Conservation (phyloP, 1,284 basidiomycete genomes). For the Sphagnurus paluster region DNA sequence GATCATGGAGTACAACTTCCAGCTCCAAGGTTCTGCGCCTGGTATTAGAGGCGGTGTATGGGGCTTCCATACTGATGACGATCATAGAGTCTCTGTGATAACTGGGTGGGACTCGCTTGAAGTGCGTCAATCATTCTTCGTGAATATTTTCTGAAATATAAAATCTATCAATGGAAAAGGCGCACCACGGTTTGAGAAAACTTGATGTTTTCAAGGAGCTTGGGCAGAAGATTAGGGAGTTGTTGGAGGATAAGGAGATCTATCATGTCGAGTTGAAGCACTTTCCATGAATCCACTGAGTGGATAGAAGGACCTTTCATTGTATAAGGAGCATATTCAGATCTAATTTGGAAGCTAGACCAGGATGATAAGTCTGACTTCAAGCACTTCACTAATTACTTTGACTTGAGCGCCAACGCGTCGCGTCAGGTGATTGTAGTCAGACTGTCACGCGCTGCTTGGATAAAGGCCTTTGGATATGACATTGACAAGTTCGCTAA, state of each 20-base stretch:
- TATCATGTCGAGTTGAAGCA: neutral
- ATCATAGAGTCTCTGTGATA: neutral
- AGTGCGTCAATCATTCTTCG: neutral
- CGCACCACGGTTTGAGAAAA: neutral
- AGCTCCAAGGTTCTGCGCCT: neutral
- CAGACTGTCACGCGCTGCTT: too few relatives aligned
- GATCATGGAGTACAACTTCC: neutral
- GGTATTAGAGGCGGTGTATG: too few relatives aligned
- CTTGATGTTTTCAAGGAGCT: neutral
- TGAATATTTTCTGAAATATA: neutral
- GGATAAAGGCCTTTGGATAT: too few relatives aligned
- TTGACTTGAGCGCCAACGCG: too few relatives aligned
- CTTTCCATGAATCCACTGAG: neutral
- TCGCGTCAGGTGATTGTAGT: too few relatives aligned
- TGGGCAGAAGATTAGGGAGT: neutral
- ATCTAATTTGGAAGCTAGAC: too few relatives aligned
- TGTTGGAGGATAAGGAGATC: neutral
- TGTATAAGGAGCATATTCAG: too few relatives aligned
- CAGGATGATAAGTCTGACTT: too few relatives aligned
- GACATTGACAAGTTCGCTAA: too few relatives aligned
- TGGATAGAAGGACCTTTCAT: too few relatives aligned
- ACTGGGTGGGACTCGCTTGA: neutral
- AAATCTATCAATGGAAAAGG: neutral
- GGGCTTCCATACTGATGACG: neutral
- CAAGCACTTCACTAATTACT: too few relatives aligned